phyloP scores from a whole-genome alignment of 2,329 filamentous ascomycete species.

The Alternaria gaisen region DNA sequence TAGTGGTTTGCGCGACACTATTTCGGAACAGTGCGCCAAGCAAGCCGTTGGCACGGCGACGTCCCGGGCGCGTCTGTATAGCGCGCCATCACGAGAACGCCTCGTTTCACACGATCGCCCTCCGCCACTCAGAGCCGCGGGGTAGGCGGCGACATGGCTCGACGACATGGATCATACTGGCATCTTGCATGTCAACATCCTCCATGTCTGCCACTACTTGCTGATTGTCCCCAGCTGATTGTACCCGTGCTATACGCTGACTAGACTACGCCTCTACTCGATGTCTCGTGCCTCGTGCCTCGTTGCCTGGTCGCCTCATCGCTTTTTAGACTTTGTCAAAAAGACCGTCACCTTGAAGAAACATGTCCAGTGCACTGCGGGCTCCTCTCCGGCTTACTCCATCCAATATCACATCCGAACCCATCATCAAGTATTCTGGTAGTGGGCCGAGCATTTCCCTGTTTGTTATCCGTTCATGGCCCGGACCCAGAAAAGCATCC shows the following conservation, averaged over 20 bases:
- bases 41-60: conserved; percentile 18
- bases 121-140: conserved; percentile 31
- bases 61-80: conserved; percentile 22
- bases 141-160: conserved; percentile 10
- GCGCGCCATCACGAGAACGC: conserved; percentile 31
- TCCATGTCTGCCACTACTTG: not conserved
- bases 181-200: conserved; percentile 37
- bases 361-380: not conserved
- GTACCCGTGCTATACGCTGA: conserved; percentile 2
- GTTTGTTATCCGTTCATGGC: conserved; percentile 1
- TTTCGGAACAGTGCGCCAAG: conserved; percentile 24
- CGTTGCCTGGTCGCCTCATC: not conserved
- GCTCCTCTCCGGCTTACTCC: not conserved
- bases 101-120: conserved; percentile 30
- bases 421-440: not conserved
- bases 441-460: not conserved
- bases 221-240: not conserved
- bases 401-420: not conserved
- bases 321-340: not conserved
- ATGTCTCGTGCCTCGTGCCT: not conserved
- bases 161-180: conserved; percentile 16
- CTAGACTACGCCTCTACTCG: not conserved
- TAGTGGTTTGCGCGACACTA: conserved; percentile 23
- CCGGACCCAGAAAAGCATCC: not conserved
- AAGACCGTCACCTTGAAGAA: not conserved